A percentile compares a stretch with the other conserved stretches of the same genome.
These are phyloP conservation scores for Populus hybrid DNA, from an alignment of 441 rosid genomes.

Conservation along the genomic window DNA sequence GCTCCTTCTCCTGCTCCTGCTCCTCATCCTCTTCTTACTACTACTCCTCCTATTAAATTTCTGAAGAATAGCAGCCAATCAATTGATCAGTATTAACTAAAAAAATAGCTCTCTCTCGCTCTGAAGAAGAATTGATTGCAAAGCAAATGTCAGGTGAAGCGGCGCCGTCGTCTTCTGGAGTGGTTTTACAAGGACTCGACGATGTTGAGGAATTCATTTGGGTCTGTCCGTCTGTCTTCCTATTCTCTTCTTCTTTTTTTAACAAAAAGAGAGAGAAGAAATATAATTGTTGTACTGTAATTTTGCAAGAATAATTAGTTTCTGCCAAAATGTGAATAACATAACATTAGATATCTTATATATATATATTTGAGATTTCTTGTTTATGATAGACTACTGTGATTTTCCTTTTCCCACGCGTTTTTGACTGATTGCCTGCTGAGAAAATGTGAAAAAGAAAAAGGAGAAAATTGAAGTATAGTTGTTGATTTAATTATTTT, in stretches of 20 bases:
- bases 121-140: not conserved
- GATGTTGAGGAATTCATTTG: conserved; percentile 55
- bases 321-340: not conserved
- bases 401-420: not conserved
- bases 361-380: not conserved
- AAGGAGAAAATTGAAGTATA: not conserved
- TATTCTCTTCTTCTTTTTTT: not conserved
- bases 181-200: conserved; percentile 41
- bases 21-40: not conserved
- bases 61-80: not conserved
- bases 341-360: not conserved
- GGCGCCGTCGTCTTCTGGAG: conserved; percentile 32
- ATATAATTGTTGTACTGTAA: not conserved
- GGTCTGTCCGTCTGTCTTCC: conserved; percentile 29
- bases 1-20: not conserved
- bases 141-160: conserved; percentile 37
- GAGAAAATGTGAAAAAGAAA: conserved; percentile 11
- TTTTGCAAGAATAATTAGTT: not conserved
- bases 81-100: not conserved
- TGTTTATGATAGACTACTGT: not conserved
- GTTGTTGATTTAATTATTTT: not conserved
- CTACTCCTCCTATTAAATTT: not conserved
- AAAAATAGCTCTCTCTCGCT: not conserved
- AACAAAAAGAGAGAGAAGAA: not conserved
- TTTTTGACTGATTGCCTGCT: conserved; percentile 14